Percentiles rank a stretch among this genome's conserved stretches.
These are phyloP conservation scores for Lasiodiplodia gonubiensis DNA, from an alignment of 2,329 filamentous ascomycete species.

Conservation along the genomic window DNA sequence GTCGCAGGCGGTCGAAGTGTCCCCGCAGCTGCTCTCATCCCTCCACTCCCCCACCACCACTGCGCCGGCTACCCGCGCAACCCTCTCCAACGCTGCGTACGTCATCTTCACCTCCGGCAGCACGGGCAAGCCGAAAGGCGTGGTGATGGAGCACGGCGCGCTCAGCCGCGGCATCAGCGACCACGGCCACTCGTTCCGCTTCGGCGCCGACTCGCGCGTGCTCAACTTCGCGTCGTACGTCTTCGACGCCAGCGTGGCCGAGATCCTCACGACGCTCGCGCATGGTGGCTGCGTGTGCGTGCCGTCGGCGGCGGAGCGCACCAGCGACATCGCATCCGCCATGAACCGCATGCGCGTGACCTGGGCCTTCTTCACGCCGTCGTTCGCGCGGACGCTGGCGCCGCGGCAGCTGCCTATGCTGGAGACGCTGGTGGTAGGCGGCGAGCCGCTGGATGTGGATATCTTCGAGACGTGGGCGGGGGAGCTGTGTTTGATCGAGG, in stretches of 20 bases:
- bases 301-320: constrained; percentile 57
- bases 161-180: constrained; percentile 21
- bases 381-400: constrained; percentile 58
- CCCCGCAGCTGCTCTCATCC: background rate
- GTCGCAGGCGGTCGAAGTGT: background rate
- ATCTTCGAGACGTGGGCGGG: background rate
- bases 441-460: constrained; percentile 45
- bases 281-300: constrained; percentile 66
- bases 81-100: constrained; percentile 28
- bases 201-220: constrained; percentile 38
- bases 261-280: constrained; percentile 61
- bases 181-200: constrained; percentile 23
- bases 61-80: background rate
- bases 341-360: constrained; percentile 59
- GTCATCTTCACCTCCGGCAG: constrained; percentile 38
- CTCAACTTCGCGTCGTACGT: constrained; percentile 62
- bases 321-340: constrained; percentile 57
- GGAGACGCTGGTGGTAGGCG: constrained; percentile 51
- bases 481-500: background rate
- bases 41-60: background rate
- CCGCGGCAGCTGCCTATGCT: constrained; percentile 53
- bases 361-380: constrained; percentile 63
- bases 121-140: constrained; percentile 43
- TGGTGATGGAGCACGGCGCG: constrained; percentile 40
- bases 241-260: constrained; percentile 60